Conservation (phyloP, 176 grass and related monocot species). For the sorghum (Sorghum bicolor) region DNA sequence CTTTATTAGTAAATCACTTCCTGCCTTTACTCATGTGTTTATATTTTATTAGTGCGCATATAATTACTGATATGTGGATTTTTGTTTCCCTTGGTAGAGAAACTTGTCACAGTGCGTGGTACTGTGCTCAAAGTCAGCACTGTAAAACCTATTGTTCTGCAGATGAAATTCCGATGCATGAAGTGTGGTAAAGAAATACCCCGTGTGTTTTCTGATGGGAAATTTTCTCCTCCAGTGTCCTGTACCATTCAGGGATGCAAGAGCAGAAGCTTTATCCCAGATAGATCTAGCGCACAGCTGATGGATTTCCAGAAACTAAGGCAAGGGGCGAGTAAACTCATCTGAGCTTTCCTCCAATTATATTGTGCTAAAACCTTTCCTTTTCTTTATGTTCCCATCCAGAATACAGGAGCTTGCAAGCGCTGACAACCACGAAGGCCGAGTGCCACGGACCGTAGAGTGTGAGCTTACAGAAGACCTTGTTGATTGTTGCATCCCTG, state of each 20-base stretch:
- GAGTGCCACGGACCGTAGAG: conserved; percentile 77
- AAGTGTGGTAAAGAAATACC: conserved; percentile 49
- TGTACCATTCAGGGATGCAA: conserved; percentile 77
- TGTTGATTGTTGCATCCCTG: conserved; percentile 95
- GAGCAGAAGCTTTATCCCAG: conserved; percentile 66
- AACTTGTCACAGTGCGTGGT: conserved; percentile 71
- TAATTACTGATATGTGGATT: conserved; percentile 34
- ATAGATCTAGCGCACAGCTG: conserved; percentile 62
- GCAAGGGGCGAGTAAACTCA: conserved; percentile 27
- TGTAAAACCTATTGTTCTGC: conserved; percentile 71
- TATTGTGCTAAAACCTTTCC: neutral
- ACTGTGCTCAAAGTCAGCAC: conserved; percentile 93
- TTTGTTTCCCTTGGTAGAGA: conserved; percentile 39
- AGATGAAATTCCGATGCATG: conserved; percentile 56
- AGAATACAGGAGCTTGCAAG: conserved; percentile 78
- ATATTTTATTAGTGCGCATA: neutral
- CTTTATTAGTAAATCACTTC: conserved; percentile 64
- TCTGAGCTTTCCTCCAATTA: conserved; percentile 13
- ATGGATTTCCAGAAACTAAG: conserved; percentile 99
- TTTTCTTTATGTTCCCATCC: conserved; percentile 26
- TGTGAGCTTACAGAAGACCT: conserved; percentile 95
- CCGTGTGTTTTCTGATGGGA: conserved; percentile 68
- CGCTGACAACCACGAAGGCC: conserved; percentile 65
- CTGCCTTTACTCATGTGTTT: neutral
- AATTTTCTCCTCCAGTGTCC: conserved; percentile 71